These are phyloP conservation scores for Chlorella sp. DNA, from an alignment of 139 green algal genomes.

Conservation along the genomic window DNA sequence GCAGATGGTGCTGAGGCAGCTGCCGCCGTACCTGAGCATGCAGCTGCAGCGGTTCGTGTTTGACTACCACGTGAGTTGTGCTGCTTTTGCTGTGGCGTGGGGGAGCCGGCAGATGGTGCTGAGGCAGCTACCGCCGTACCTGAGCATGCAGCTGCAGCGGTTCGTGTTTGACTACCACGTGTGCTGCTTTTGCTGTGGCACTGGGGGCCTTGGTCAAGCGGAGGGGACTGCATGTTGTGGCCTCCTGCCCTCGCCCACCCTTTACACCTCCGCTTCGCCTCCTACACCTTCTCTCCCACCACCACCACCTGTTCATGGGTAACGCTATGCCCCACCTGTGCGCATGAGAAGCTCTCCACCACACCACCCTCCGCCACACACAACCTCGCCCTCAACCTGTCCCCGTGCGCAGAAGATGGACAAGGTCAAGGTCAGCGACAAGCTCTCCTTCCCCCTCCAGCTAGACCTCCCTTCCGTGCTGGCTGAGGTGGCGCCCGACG, in stretches of 20 bases:
- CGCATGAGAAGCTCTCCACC: no score
- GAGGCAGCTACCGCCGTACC: constrained; percentile 61
- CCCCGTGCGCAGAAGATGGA: constrained; percentile 46
- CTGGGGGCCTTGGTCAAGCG: no score
- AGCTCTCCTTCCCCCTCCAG: constrained; percentile 68
- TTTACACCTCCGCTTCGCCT: no score
- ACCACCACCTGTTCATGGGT: no score
- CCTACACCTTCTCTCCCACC: no score
- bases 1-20: constrained; percentile 46
- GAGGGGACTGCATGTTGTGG: no score
- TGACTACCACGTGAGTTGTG: constrained; percentile 35
- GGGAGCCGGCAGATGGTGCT: constrained; percentile 60
- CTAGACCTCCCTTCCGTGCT: constrained; percentile 50
- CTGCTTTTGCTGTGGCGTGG: no score
- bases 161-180: constrained; percentile 79
- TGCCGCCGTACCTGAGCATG: constrained; percentile 80
- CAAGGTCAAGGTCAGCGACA: constrained; percentile 75
- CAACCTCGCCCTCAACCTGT: no score
- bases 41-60: constrained; percentile 91
- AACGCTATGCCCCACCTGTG: no score
- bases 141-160: constrained; percentile 82
- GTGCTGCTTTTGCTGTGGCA: no score
- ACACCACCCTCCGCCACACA: no score
- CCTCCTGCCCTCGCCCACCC: no score
- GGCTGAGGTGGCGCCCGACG: constrained; percentile 16